These are phyloP conservation scores for Hortaea werneckii DNA, from an alignment of 2,329 filamentous ascomycete genomes.

Conservation along the genomic window DNA sequence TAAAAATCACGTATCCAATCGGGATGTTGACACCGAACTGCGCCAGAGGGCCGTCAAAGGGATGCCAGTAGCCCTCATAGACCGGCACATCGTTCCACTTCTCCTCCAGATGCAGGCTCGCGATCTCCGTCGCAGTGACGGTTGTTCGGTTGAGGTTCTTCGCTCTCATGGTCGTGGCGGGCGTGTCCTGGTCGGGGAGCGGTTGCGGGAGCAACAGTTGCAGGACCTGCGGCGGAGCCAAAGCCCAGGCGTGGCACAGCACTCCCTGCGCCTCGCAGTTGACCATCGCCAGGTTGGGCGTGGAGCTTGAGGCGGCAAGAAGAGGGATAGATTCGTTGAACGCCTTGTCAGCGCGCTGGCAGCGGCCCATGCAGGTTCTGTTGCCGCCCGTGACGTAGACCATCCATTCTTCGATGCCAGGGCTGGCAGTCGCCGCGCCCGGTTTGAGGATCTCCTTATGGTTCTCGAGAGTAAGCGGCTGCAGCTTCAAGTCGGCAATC, in stretches of 20 bases:
- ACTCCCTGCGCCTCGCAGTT: conserved; percentile 67
- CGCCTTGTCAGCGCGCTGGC: conserved; percentile 52
- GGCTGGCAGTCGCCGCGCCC: conserved; percentile 46
- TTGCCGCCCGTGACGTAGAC: conserved; percentile 65
- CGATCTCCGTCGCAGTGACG: conserved; percentile 53
- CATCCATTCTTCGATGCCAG: conserved; percentile 64
- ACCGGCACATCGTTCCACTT: conserved; percentile 41
- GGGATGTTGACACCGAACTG: conserved; percentile 53
- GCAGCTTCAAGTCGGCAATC: conserved; percentile 42
- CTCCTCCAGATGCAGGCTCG: conserved; percentile 50
- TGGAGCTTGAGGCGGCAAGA: conserved; percentile 49
- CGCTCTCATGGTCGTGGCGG: conserved; percentile 53
- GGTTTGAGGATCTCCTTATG: conserved; percentile 60
- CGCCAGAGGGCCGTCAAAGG: conserved; percentile 59
- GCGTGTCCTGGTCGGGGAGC: conserved; percentile 53
- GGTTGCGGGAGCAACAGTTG: conserved; percentile 51
- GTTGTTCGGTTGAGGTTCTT: conserved; percentile 61
- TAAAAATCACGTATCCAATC: conserved; percentile 57
- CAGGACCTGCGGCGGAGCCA: conserved; percentile 55
- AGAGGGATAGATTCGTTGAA: conserved; percentile 40
- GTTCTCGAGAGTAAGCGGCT: conserved; percentile 55
- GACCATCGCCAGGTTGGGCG: conserved; percentile 58
- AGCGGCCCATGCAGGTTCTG: conserved; percentile 67
- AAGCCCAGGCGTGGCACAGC: conserved; percentile 65
- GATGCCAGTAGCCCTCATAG: conserved; percentile 63